A percentile compares a stretch with the other conserved stretches of the same genome.
phyloP scores from a whole-genome alignment of 129 eudicot genomes.

The carrot (Daucus carota) region DNA sequence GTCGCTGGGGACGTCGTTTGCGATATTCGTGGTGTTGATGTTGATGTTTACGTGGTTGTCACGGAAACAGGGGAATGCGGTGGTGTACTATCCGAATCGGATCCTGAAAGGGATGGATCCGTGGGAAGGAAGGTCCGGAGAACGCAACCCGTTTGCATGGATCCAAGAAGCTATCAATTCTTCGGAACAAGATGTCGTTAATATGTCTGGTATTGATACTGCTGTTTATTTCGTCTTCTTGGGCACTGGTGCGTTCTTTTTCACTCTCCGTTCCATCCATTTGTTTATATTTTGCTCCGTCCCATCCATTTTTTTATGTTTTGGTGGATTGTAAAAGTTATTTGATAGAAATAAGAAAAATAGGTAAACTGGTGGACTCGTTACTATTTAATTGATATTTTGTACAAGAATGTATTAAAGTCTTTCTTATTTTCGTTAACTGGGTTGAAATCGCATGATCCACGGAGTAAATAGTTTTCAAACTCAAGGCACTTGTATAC shows the following conservation, averaged over 20 bases:
- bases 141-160: slow-evolving; percentile 85
- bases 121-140: slow-evolving; percentile 45
- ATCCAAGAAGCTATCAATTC: slow-evolving; percentile 67
- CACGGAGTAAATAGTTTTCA: too few relatives aligned
- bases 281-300: too few relatives aligned
- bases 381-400: too few relatives aligned
- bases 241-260: slow-evolving; percentile 40
- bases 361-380: too few relatives aligned
- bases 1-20: slow-evolving; percentile 66
- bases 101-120: slow-evolving; percentile 79
- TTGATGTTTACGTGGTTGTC: slow-evolving; percentile 64
- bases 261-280: too few relatives aligned
- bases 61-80: slow-evolving; percentile 46
- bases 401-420: too few relatives aligned
- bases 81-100: slow-evolving; percentile 80
- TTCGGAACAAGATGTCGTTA: slow-evolving; percentile 52
- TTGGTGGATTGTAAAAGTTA: too few relatives aligned
- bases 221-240: slow-evolving; percentile 91
- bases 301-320: too few relatives aligned
- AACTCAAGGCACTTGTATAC: neutral
- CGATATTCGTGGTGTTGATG: slow-evolving; percentile 68
- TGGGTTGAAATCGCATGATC: too few relatives aligned
- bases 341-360: too few relatives aligned
- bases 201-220: slow-evolving; percentile 77
- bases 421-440: too few relatives aligned